Percentiles rank a stretch among this genome's conserved stretches.
These are phyloP conservation scores for Nakazawaea anatomiae DNA, from an alignment of 805 yeast species.

Conservation along the genomic window DNA sequence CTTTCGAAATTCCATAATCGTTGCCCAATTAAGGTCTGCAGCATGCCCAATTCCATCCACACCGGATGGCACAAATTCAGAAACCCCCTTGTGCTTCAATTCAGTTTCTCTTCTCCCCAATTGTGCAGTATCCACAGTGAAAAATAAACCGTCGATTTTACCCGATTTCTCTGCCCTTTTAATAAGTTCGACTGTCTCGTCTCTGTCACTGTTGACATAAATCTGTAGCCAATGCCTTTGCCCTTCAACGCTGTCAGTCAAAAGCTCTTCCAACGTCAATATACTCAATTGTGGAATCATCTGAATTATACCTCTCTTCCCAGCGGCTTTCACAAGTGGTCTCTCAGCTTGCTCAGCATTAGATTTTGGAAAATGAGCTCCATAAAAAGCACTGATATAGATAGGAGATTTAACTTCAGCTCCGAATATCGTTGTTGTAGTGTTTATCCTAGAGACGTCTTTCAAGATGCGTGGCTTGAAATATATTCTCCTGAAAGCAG, in stretches of 20 bases:
- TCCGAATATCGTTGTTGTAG: conserved; percentile 67
- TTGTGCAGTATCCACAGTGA: too few species aligned
- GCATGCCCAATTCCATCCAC: too few species aligned
- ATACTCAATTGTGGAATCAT: conserved; percentile 78
- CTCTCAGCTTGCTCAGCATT: conserved; percentile 57
- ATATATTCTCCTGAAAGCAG: conserved; percentile 76
- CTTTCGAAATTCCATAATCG: conserved; percentile 45
- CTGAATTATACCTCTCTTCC: conserved; percentile 56
- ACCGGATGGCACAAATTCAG: too few species aligned
- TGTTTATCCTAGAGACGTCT: conserved; percentile 59
- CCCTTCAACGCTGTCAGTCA: conserved; percentile 47
- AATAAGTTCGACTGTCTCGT: too few species aligned
- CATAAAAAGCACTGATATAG: conserved; percentile 85
- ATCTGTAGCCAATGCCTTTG: conserved; percentile 82
- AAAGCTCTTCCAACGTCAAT: conserved; percentile 71
- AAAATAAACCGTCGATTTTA: too few species aligned
- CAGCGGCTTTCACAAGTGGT: conserved; percentile 73
- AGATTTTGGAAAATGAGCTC: conserved; percentile 79
- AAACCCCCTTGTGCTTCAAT: too few species aligned
- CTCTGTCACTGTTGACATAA: conserved; percentile 48
- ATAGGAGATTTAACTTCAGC: conserved; percentile 62
- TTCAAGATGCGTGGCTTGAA: conserved; percentile 78
- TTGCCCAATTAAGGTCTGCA: conserved; percentile 46
- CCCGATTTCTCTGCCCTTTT: too few species aligned
- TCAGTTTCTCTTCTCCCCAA: too few species aligned